Percentiles rank a stretch among this genome's conserved stretches.
Evolutionary conservation across 176 grass and related monocot species (phyloP).

Genomic region (Chloris gayana): DNA sequence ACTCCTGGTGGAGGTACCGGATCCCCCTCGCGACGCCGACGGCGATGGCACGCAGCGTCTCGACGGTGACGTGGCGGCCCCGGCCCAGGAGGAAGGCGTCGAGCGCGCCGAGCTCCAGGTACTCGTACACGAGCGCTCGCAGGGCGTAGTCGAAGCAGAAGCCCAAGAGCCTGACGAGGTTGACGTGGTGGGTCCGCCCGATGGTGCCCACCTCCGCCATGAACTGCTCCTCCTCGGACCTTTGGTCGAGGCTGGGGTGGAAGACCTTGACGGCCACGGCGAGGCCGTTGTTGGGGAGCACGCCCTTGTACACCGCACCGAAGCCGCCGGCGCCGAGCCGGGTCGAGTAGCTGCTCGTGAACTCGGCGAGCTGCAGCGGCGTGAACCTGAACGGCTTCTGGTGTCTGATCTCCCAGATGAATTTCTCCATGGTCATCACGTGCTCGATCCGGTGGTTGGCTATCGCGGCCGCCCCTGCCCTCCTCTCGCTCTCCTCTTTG

Average conservation of each 20-base stretch:
- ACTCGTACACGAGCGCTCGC: conserved; percentile 50
- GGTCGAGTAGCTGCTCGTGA: conserved; percentile 33
- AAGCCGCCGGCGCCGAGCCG: conserved; percentile 45
- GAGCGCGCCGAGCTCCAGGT: conserved; percentile 41
- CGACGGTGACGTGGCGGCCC: background rate
- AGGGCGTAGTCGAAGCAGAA: conserved; percentile 50
- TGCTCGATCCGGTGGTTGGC: too few species aligned
- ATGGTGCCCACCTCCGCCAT: conserved; percentile 50
- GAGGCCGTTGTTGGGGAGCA: conserved; percentile 33
- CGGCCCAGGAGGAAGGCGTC: conserved; percentile 17
- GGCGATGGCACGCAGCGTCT: conserved; percentile 19
- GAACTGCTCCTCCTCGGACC: conserved; percentile 40
- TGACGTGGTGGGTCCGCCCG: conserved; percentile 44
- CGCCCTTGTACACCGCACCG: conserved; percentile 34
- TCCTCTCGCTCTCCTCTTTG: background rate
- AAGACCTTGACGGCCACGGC: conserved; percentile 37
- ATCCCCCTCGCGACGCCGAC: conserved; percentile 39
- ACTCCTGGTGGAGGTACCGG: conserved; percentile 54
- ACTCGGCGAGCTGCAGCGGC: conserved; percentile 6
- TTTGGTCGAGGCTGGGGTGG: background rate
- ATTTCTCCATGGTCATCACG: background rate
- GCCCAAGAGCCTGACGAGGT: conserved; percentile 42
- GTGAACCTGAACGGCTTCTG: conserved; percentile 28
- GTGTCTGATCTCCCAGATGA: background rate
- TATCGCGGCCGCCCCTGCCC: background rate